These are phyloP conservation scores for Colletotrichum musicola DNA, from an alignment of 2,329 filamentous ascomycete genomes.

Conservation along the genomic window DNA sequence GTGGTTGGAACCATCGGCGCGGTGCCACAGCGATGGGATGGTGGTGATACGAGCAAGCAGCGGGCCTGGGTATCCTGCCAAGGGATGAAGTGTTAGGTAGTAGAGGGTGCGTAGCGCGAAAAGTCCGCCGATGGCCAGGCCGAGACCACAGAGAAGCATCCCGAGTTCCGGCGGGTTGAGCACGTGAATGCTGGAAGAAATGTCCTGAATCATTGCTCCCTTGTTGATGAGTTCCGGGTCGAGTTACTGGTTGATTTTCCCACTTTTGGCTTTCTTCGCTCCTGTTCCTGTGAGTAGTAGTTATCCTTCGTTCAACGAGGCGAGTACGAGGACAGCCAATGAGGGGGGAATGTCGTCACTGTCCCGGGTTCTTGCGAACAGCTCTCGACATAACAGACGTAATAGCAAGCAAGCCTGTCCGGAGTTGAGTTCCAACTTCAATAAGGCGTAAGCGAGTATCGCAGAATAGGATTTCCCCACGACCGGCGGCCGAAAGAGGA, in stretches of 20 bases:
- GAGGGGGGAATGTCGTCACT: neutral
- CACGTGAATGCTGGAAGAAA: neutral
- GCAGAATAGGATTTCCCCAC: constrained; percentile 15
- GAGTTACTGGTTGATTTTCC: neutral
- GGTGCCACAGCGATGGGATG: constrained; percentile 29
- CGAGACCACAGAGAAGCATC: constrained; percentile 8
- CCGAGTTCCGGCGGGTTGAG: neutral
- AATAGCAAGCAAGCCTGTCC: neutral
- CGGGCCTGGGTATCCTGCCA: constrained; percentile 34
- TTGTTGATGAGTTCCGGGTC: constrained; percentile 5
- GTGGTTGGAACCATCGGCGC: constrained; percentile 34
- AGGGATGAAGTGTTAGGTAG: constrained; percentile 32
- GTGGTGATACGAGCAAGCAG: constrained; percentile 29
- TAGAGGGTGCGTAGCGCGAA: constrained; percentile 31
- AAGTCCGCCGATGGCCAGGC: constrained; percentile 12
- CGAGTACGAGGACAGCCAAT: constrained; percentile 1
- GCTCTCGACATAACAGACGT: neutral
- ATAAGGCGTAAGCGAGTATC: neutral
- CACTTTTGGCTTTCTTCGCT: neutral
- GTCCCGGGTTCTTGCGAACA: neutral
- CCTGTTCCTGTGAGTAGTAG: constrained; percentile 1
- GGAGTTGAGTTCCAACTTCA: neutral
- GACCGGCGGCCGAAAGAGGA: neutral
- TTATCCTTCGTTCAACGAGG: neutral
- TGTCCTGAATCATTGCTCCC: constrained; percentile 12